Base-by-base conservation (phyloP, 306 rosid genomes). In the Vicia faba region DNA sequence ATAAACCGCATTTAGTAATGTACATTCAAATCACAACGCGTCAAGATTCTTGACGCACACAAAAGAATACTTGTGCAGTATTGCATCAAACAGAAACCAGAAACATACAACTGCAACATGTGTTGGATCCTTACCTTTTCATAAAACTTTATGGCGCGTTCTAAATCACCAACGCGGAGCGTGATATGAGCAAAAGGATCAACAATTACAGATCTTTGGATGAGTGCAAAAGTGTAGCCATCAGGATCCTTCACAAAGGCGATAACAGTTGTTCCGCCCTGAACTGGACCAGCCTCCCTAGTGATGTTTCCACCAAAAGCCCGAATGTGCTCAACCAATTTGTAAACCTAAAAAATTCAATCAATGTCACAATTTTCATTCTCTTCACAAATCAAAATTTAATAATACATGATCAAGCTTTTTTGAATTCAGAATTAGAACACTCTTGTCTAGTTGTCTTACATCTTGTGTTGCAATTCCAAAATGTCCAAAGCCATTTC, bases 181-280 rank as follows among this genome's bases (percentile, higher is more conserved):
- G 79, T 86, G 19, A 93, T 67, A 81, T 89, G 98, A 74, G 84
- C 74, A 35, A 93, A 72, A 6, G 98, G 96, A 75, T 93, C 91
- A 0, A 77, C 81, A 26, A 88, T 72, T 49, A 80, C 39, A 23
- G 80, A 80, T 76, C 96, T 83, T 77, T 93, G 95, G 68, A 93
- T 81, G 31, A 93, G 84, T 64, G 77, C 95, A 78, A 93, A 93
- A 18, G 29, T 35, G 70, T 93, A 93, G 73, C 97, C 98, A 82
- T 93, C 98, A 14, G 98, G 98, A 71, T 93, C 98, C 83, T 93
- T 93, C 54, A 84, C 91, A 81, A 84, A 89, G 61, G 97, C 95
- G 58, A 86, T 84, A 53, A 88, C 75, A 40, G 80, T 7, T 38
- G 81, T 66, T 41, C 96, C 97, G 1, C 98, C 98, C 16, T 89